Base-by-base conservation (phyloP, 2,329 filamentous ascomycete genomes). In the Pseudogymnoascus pannorum region DNA sequence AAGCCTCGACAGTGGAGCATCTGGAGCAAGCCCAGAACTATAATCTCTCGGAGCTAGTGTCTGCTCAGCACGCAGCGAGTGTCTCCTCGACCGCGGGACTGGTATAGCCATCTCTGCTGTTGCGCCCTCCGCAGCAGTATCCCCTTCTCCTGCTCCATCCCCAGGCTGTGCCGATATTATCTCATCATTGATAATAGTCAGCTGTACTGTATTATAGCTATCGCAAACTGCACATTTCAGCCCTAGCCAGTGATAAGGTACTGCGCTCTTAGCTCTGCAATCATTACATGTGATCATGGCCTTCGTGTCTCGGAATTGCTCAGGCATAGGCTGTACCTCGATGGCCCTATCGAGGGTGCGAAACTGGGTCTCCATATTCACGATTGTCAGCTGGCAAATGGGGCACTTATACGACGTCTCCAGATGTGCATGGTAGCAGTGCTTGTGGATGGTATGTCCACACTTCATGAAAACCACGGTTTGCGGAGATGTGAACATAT, bases 341-440 rank as follows among this genome's bases (percentile, higher is more conserved):
- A 99, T 96, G 58, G 91, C 87, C 59, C 92, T 84, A 69, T 97
- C 93, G 33, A 97, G 77, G 67, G 94, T 94, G 57, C 91, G 87
- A 77, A 97, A 99, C 68, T 95, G 89, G 36, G 90, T 84, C 71
- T 97, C 93, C 93, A 99, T 99, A 71, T 97, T 97, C 66, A 91
- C 85, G n/a, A 96, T 88, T 66, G 90, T 96, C 75, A 94, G 96
- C 76, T 88, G 96, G 81, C 94, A 99, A 57, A 97, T 92, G 0
- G 93, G 94, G 70, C 94, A 99, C 71, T 93, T 95, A 77, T 97
- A 99, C 5, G 92, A 95, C 3, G 86, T 87, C 68, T 87, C 87
- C 79, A 95, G 92, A 72, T 96, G 89, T 68, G 94, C 85, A 51
- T 90, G 85, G 71, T 96, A 94, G 75, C 94, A 99, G 62, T 84